Evolutionary conservation across 208 protist genomes (phyloP), one percentile per base, ranked within the genome.

Genomic region (Leishmania major): DNA sequence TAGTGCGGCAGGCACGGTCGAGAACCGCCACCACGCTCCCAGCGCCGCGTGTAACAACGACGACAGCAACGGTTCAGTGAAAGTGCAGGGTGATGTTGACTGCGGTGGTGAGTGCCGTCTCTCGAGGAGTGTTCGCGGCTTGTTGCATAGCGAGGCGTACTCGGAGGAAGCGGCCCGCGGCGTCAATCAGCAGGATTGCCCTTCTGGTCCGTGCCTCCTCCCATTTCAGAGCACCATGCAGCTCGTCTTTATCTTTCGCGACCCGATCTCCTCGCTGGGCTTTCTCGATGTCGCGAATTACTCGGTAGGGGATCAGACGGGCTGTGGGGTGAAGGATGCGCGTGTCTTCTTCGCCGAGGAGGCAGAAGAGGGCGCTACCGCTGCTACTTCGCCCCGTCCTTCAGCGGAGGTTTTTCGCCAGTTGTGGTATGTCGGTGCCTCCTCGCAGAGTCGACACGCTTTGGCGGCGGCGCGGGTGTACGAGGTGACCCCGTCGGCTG

Each of bases 251-350:
- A 64, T 92, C 35, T 94, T 95, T 87, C 73, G 66, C 6, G 53
- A 75, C n/a, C 85, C 90, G 0, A 70, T 93, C 49, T 77, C 82
- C 11, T 80, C 85, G 6, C 79, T 95, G 37, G 90, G 92, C 28
- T 91, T 93, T 80, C 55, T 95, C 19, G 92, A 95, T 67, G 85
- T 95, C 15, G 90, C 92, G 15, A 95, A 95, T 77, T 95, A 92
- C 85, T 93, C 89, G 3, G 78, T 88, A 25, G 89, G 89, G 62
- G 88, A 88, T 31, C 83, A 87, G 31, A 95, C 92, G 31, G 91
- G 90, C 75, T 93, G 90, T 77, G 92, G 92, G 5, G 89, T 87
- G 78, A 95, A 94, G 84, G 88, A 92, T 49, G 90, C 85, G 49
- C 87, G 92, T 51, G 60, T 95, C 25, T 94, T 95, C 80, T 60